A percentile compares a stretch with the other conserved stretches of the same genome.
Conservation (phyloP, 108 stramenopile genomes). For the Cyclotella choctawhatcheeana region DNA sequence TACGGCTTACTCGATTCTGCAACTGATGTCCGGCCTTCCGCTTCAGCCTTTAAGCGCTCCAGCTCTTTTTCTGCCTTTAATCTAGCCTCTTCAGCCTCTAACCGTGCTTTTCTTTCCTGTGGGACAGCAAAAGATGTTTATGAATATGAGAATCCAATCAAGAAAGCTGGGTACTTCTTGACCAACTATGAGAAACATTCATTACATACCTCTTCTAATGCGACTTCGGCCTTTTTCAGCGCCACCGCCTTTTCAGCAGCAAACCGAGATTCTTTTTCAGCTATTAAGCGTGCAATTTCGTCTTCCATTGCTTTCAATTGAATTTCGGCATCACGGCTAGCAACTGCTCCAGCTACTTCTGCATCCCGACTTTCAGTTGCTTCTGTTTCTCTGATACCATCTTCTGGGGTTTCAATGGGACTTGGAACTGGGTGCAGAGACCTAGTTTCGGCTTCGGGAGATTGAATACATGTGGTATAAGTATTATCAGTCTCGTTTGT, state of each 20-base stretch:
- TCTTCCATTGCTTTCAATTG: slow-evolving; percentile 27
- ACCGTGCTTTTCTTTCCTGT: slow-evolving; percentile 25
- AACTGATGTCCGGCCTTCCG: neutral
- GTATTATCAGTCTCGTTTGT: neutral
- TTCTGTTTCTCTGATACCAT: neutral
- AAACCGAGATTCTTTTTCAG: slow-evolving; percentile 51
- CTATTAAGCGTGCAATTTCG: slow-evolving; percentile 40
- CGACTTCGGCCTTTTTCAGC: slow-evolving; percentile 40
- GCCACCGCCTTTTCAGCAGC: slow-evolving; percentile 47
- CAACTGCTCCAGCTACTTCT: neutral
- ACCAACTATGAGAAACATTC: too few relatives aligned
- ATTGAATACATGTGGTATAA: neutral
- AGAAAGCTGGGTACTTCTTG: too few relatives aligned
- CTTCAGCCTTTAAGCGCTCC: slow-evolving; percentile 15
- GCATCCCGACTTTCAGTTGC: too few relatives aligned
- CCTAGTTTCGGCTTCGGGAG: too few relatives aligned
- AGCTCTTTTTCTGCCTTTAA: slow-evolving; percentile 34
- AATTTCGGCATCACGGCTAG: slow-evolving; percentile 15
- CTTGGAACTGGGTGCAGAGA: too few relatives aligned
- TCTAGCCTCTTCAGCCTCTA: slow-evolving; percentile 38
- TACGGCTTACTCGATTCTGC: too few relatives aligned
- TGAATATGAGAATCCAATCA: neutral
- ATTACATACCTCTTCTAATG: slow-evolving; percentile 41
- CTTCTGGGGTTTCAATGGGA: neutral
- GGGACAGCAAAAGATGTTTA: too few relatives aligned